These are phyloP conservation scores for Aspergillus sp. DNA, from an alignment of 2,329 filamentous ascomycete species.

Conservation along the genomic window DNA sequence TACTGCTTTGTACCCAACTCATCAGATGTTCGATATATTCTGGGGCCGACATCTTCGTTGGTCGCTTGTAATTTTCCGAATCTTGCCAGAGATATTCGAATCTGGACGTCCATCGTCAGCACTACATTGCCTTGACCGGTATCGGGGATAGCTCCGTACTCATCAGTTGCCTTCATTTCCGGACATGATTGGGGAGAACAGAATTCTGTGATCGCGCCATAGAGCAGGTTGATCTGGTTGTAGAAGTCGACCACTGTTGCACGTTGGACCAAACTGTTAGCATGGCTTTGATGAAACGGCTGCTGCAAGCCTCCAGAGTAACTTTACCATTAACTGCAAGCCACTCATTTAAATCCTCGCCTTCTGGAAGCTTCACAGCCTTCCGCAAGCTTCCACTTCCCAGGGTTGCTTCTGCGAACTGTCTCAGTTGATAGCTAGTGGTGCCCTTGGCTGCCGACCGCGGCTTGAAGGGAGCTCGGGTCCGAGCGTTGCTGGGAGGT, in stretches of 20 bases:
- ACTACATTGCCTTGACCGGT: slow-evolving; percentile 4
- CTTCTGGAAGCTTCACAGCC: slow-evolving; percentile 94
- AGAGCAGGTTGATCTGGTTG: slow-evolving; percentile 99
- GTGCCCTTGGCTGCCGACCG: slow-evolving; percentile 82
- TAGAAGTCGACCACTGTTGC: slow-evolving; percentile 94
- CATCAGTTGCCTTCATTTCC: slow-evolving; percentile 99
- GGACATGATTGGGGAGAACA: slow-evolving; percentile 96
- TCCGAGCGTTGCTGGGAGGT: slow-evolving; percentile 73
- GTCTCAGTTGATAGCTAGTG: slow-evolving; percentile 87
- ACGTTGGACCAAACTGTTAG: slow-evolving; percentile 1
- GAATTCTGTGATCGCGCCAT: slow-evolving; percentile 98
- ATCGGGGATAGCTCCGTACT: slow-evolving; percentile 58
- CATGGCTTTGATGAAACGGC: neutral
- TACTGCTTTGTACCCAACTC: slow-evolving; percentile 91
- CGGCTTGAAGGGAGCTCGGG: slow-evolving; percentile 87
- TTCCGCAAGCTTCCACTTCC: slow-evolving; percentile 93
- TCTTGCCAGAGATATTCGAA: slow-evolving; percentile 99
- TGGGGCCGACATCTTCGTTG: slow-evolving; percentile 96
- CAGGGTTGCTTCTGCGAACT: slow-evolving; percentile 96
- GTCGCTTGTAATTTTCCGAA: slow-evolving; percentile 86
- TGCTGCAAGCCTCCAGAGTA: slow-evolving; percentile 15
- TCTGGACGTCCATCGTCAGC: slow-evolving; percentile 46
- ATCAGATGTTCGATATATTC: slow-evolving; percentile 98
- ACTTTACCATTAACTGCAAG: slow-evolving; percentile 87
- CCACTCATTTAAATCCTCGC: slow-evolving; percentile 98